A percentile compares a stretch with the other conserved stretches of the same genome.
Evolutionary conservation across 805 yeast genomes (phyloP).

Genomic region (Pichia nakasei): DNA sequence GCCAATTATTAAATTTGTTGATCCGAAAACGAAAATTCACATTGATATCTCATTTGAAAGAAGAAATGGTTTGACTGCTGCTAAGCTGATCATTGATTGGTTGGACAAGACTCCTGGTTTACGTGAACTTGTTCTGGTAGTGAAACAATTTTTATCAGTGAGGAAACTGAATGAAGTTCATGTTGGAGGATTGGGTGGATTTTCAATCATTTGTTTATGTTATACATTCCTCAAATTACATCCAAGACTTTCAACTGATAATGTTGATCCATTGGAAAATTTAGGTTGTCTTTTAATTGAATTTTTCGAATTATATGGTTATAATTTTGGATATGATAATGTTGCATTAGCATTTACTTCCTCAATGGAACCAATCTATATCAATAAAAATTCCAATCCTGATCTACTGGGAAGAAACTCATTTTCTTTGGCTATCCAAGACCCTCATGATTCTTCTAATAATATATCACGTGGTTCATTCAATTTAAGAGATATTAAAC

Average conservation of each 20-base stretch:
- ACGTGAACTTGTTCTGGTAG: conserved; percentile 69
- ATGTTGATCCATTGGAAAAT: conserved; percentile 62
- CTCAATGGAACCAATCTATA: conserved; percentile 47
- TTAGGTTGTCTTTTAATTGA: conserved; percentile 82
- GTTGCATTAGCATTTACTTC: conserved; percentile 56
- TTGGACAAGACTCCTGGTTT: conserved; percentile 63
- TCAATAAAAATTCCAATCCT: conserved; percentile 40
- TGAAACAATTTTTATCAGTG: conserved; percentile 77
- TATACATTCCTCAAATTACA: conserved; percentile 72
- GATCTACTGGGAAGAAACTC: conserved; percentile 39
- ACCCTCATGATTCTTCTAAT: conserved; percentile 77
- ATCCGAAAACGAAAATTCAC: conserved; percentile 57
- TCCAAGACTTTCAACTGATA: conserved; percentile 62
- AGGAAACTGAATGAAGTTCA: conserved; percentile 79
- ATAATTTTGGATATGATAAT: conserved; percentile 76
- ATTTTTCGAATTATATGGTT: conserved; percentile 87
- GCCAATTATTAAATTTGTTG: conserved; percentile 88
- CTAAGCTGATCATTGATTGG: conserved; percentile 72
- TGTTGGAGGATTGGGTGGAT: conserved; percentile 93
- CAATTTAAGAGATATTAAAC: conserved; percentile 68
- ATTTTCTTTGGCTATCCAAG: conserved; percentile 71
- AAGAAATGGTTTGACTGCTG: conserved; percentile 75
- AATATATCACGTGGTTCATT: conserved; percentile 82
- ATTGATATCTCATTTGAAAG: conserved; percentile 89
- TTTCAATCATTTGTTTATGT: conserved; percentile 80